These are phyloP conservation scores for Rostrohypoxylon terebratum DNA, from an alignment of 495 filamentous ascomycete genomes.

Conservation along the genomic window DNA sequence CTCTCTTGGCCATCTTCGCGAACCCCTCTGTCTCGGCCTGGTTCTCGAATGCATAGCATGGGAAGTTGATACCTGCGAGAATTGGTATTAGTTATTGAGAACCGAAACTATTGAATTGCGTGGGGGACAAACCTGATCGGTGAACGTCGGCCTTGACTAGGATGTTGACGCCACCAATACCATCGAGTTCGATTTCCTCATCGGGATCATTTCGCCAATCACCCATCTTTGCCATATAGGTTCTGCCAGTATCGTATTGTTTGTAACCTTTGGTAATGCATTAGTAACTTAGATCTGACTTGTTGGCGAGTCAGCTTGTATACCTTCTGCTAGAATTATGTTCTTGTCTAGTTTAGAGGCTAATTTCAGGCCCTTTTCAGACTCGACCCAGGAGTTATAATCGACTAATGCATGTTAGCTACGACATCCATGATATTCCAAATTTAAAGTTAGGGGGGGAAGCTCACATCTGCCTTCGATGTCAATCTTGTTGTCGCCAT, in stretches of 20 bases:
- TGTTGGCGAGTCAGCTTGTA: not conserved
- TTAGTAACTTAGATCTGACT: conserved; percentile 13
- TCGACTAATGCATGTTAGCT: conserved; percentile 71
- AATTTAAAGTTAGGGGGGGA: not conserved
- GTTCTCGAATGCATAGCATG: conserved; percentile 96
- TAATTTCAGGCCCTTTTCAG: conserved; percentile 80
- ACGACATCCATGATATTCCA: not conserved
- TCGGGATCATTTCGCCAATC: conserved; percentile 93
- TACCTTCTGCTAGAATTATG: conserved; percentile 86
- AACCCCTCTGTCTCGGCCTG: conserved; percentile 99
- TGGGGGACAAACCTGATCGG: conserved; percentile 75
- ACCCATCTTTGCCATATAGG: conserved; percentile 87
- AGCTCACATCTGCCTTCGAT: conserved; percentile 93
- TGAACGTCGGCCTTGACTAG: conserved; percentile 98
- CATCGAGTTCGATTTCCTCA: conserved; percentile 89
- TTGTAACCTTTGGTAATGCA: conserved; percentile 75
- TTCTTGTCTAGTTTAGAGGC: conserved; percentile 79
- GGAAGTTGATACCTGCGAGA: conserved; percentile 91
- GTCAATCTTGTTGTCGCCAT: conserved; percentile 79
- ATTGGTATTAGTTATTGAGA: conserved; percentile 16
- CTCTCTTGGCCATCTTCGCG: conserved; percentile 97
- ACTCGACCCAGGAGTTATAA: conserved; percentile 99
- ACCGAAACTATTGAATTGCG: not conserved
- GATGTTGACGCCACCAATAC: conserved; percentile 97
- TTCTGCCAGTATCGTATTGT: conserved; percentile 89